Evolutionary conservation across 768 basidiomycete species (phyloP).

Genomic region (Cyathus striatus): DNA sequence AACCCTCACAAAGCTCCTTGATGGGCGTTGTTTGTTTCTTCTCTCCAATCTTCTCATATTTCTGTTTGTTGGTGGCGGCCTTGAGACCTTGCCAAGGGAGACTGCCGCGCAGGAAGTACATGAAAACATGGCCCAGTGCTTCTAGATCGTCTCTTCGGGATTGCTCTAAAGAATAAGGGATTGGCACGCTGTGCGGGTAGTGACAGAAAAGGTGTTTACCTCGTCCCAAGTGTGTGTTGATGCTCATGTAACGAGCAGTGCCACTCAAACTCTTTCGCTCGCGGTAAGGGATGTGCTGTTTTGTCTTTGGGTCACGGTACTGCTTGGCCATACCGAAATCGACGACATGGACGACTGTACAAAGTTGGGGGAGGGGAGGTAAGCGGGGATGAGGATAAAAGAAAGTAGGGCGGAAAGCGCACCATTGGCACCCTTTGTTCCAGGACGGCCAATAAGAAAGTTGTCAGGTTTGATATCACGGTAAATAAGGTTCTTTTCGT

Average conservation of each 20-base stretch:
- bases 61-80: conserved; percentile 99
- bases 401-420: conserved; percentile 15
- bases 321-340: conserved; percentile 99
- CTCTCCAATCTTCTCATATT: conserved; percentile 99
- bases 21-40: conserved; percentile 99
- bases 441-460: conserved; percentile 92
- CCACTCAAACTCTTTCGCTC: conserved; percentile 97
- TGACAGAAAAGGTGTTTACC: conserved; percentile 42
- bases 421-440: conserved; percentile 87
- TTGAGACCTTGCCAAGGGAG: conserved; percentile 99
- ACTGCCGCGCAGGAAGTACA: conserved; percentile 98
- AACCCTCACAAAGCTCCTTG: conserved; percentile 94
- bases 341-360: conserved; percentile 82
- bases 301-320: conserved; percentile 98
- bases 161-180: conserved; percentile 50
- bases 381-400: conserved; percentile 1
- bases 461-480: conserved; percentile 99
- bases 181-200: conserved; percentile 3
- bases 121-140: conserved; percentile 99
- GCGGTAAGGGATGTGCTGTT: conserved; percentile 98
- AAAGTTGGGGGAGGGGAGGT: conserved; percentile 5
- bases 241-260: conserved; percentile 99
- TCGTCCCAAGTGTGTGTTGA: conserved; percentile 97
- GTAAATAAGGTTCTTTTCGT: conserved; percentile 99
- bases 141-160: conserved; percentile 95